Conservation (phyloP, 768 basidiomycete genomes). For the Amanita brunnescens region DNA sequence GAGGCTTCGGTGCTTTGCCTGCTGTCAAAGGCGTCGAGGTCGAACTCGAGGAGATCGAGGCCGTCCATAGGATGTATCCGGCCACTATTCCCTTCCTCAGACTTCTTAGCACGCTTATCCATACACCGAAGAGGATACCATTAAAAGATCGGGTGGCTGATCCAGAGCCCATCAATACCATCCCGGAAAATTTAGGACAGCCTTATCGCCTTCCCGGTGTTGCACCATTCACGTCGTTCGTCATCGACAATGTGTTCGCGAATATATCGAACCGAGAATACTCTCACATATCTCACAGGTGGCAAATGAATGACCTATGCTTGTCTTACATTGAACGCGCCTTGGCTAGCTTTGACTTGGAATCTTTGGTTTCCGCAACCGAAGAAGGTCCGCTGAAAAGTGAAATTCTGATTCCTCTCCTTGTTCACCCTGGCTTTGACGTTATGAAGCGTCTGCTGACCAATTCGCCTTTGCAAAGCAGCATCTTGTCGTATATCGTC, state of each 20-base stretch:
- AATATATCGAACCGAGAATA: constrained; percentile 72
- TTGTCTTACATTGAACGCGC: constrained; percentile 80
- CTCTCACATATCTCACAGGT: constrained; percentile 63
- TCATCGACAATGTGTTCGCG: constrained; percentile 83
- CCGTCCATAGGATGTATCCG: constrained; percentile 71
- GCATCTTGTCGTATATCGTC: constrained; percentile 70
- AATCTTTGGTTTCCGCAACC: constrained; percentile 50
- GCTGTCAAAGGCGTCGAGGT: constrained; percentile 74
- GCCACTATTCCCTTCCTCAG: constrained; percentile 83
- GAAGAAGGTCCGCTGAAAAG: constrained; percentile 45
- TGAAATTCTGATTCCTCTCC: constrained; percentile 46
- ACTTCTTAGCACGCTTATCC: constrained; percentile 75
- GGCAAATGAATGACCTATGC: constrained; percentile 81
- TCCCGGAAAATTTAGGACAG: constrained; percentile 74
- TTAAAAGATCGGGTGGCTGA: constrained; percentile 51
- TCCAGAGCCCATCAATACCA: constrained; percentile 56
- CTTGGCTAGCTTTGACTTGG: constrained; percentile 74
- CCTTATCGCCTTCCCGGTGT: constrained; percentile 77
- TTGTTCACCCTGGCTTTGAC: constrained; percentile 82
- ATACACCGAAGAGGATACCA: constrained; percentile 68
- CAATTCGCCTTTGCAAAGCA: constrained; percentile 60
- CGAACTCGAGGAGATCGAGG: constrained; percentile 84
- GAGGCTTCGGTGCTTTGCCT: constrained; percentile 37
- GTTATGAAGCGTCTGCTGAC: constrained; percentile 74
- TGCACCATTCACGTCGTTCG: constrained; percentile 75